Evolutionary conservation across 352 stramenopile genomes (phyloP), one percentile per base, ranked within the genome.

Genomic region (Phytopythium boreale): DNA sequence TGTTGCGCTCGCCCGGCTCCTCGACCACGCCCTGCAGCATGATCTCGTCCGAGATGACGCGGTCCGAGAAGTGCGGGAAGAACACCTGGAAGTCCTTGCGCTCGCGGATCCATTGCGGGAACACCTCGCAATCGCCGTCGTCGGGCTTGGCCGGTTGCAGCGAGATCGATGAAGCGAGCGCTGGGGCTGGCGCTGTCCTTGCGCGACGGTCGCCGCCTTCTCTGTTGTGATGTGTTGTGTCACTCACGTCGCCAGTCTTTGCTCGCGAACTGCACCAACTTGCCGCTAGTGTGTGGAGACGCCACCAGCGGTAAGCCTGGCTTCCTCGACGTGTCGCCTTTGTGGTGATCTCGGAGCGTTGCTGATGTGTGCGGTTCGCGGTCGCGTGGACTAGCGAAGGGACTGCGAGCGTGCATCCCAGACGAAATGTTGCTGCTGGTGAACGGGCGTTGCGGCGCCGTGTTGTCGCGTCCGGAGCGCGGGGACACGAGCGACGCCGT

Each of bases 1-100:
- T 89, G 37, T 88, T 91, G 34, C 80, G 76, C 27, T 89, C 80
- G 19, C 51, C 72, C 2, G 82, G 82, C 12, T 88, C 75, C 34
- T 91, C 89, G 7, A 76, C 75, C 0, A 87, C 77, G n/a, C 78
- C 78, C 62, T 87, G 75, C 8, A 77, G 72, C 4, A 91, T 56
- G 46, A 89, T 86, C 61, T 91, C 82, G 56, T 91, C 80, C 0
- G 79, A 82, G 53, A 89, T 67, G 22, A 87, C 75, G 27, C 76
- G 74, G n/a, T 88, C 75, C 5, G 80, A 73, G 58, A 81, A 91
- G 5, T 79, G 73, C 49, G 82, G 80, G 44, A 91, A 88, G 44
- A 85, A 91, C 6, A 88, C 76, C 37, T 91, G 82, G 59, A 91
- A 89, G 62, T 91, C 82, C 50, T 91, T 91, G 20, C 82, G 82